phyloP scores from a whole-genome alignment of 805 yeast genomes.

The Osmozyma mogii region DNA sequence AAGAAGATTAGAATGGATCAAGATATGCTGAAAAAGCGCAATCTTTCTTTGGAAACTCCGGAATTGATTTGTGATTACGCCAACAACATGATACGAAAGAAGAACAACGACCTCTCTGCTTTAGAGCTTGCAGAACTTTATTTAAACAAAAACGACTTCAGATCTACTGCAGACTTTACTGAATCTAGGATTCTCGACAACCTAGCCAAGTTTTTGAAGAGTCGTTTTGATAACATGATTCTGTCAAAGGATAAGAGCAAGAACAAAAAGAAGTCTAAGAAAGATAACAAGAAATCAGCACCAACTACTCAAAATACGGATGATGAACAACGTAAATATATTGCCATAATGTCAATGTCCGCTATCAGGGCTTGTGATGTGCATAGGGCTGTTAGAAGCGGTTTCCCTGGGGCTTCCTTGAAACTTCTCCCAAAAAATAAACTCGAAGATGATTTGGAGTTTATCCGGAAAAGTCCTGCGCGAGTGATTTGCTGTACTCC shows the following conservation, averaged over 20 bases:
- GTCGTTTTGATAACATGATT: slow-evolving; percentile 41
- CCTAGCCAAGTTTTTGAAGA: slow-evolving; percentile 45
- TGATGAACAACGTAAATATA: slow-evolving; percentile 32
- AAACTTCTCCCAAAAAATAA: slow-evolving; percentile 74
- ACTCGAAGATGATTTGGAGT: slow-evolving; percentile 50
- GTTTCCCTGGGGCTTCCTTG: slow-evolving; percentile 44
- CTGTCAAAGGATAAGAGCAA: slow-evolving; percentile 26
- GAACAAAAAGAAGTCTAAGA: slow-evolving; percentile 21
- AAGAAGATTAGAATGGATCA: slow-evolving; percentile 61
- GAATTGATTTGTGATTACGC: slow-evolving; percentile 62
- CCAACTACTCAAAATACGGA: neutral
- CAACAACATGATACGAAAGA: slow-evolving; percentile 49
- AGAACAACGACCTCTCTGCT: slow-evolving; percentile 61
- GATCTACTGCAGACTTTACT: slow-evolving; percentile 51
- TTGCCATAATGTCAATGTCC: slow-evolving; percentile 58
- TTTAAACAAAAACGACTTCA: slow-evolving; percentile 46
- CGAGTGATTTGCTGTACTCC: slow-evolving; percentile 59
- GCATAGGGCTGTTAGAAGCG: slow-evolving; percentile 52
- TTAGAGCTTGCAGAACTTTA: slow-evolving; percentile 66
- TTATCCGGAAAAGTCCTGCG: slow-evolving; percentile 36
- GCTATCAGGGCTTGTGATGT: slow-evolving; percentile 86
- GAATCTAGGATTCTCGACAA: slow-evolving; percentile 48
- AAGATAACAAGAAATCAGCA: slow-evolving; percentile 11
- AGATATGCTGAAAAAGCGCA: slow-evolving; percentile 50
- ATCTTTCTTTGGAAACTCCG: slow-evolving; percentile 43